A percentile compares a stretch with the other conserved stretches of the same genome.
Evolutionary conservation across 352 stramenopile genomes (phyloP).

Genomic region (Aphanomyces euteiches): DNA sequence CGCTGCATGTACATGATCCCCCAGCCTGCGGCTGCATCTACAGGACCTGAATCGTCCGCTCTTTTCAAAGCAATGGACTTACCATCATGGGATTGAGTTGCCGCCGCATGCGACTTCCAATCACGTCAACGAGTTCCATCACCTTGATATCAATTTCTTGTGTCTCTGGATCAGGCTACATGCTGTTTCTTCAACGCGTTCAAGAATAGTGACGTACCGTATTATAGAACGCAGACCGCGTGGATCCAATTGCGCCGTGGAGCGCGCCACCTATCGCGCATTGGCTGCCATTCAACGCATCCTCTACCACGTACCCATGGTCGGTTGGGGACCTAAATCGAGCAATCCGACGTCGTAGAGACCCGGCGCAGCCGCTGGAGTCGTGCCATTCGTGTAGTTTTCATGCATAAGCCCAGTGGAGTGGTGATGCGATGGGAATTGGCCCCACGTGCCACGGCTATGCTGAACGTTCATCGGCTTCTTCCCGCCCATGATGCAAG

Average conservation of each 20-base stretch:
- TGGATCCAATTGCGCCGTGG: conserved; percentile 29
- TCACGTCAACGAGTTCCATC: conserved; percentile 25
- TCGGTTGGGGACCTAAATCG: conserved; percentile 21
- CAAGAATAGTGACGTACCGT: background rate
- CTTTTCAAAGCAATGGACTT: background rate
- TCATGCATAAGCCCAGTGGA: background rate
- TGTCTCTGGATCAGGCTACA: background rate
- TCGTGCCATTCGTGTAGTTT: conserved; percentile 3
- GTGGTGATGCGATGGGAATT: conserved; percentile 23
- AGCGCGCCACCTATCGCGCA: conserved; percentile 3
- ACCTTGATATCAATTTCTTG: conserved; percentile 28
- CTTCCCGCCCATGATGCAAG: conserved; percentile 25
- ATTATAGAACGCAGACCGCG: conserved; percentile 19
- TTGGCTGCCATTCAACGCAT: too few relatives aligned
- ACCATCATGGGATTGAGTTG: conserved; percentile 27
- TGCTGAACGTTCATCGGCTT: conserved; percentile 31
- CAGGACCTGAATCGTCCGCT: background rate
- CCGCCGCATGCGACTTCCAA: conserved; percentile 22
- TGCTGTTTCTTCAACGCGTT: background rate
- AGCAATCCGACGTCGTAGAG: conserved; percentile 28
- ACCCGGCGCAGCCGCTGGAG: background rate
- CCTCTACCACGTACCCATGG: conserved; percentile 3
- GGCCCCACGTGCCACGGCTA: conserved; percentile 24
- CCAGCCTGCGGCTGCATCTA: conserved; percentile 11
- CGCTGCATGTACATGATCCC: conserved; percentile 20